Percentiles rank a stretch among this genome's conserved stretches.
phyloP scores from a whole-genome alignment of 2,329 filamentous ascomycete species.

The Trichoderma sp. region DNA sequence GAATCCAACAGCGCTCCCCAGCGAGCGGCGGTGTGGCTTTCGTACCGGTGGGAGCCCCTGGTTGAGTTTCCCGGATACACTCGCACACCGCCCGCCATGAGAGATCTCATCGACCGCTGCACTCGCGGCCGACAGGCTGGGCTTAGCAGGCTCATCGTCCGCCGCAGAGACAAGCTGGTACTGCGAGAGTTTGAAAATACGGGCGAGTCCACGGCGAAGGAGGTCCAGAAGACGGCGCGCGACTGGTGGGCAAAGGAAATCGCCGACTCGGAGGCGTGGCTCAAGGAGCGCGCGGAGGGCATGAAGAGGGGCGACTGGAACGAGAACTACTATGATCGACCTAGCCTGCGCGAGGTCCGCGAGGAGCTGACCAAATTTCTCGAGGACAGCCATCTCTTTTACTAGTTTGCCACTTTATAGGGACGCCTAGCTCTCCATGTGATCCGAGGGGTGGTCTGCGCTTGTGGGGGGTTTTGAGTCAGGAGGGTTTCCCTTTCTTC shows the following conservation, averaged over 20 bases:
- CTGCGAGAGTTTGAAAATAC: slow-evolving; percentile 37
- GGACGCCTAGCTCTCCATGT: neutral
- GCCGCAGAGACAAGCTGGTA: slow-evolving; percentile 47
- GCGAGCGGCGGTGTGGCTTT: slow-evolving; percentile 56
- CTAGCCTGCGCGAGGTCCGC: slow-evolving; percentile 45
- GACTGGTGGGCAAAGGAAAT: slow-evolving; percentile 52
- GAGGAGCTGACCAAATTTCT: slow-evolving; percentile 31
- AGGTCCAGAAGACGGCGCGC: slow-evolving; percentile 39
- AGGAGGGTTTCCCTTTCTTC: neutral
- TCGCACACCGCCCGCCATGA: slow-evolving; percentile 46
- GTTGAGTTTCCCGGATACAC: slow-evolving; percentile 56
- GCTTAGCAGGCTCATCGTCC: slow-evolving; percentile 45
- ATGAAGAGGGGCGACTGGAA: slow-evolving; percentile 46
- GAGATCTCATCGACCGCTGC: slow-evolving; percentile 50
- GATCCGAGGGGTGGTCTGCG: neutral
- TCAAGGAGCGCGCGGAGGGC: slow-evolving; percentile 40
- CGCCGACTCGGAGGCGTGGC: slow-evolving; percentile 46
- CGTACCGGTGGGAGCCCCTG: slow-evolving; percentile 55
- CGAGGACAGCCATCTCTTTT: slow-evolving; percentile 22
- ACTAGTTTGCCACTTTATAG: neutral
- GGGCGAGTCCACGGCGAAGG: slow-evolving; percentile 36
- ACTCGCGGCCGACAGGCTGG: slow-evolving; percentile 48
- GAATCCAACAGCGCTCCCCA: slow-evolving; percentile 60
- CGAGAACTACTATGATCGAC: slow-evolving; percentile 50
- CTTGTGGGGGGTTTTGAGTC: neutral